These are phyloP conservation scores for Mortierella claussenii DNA, from an alignment of 192 early-diverging fungal species.

Conservation along the genomic window DNA sequence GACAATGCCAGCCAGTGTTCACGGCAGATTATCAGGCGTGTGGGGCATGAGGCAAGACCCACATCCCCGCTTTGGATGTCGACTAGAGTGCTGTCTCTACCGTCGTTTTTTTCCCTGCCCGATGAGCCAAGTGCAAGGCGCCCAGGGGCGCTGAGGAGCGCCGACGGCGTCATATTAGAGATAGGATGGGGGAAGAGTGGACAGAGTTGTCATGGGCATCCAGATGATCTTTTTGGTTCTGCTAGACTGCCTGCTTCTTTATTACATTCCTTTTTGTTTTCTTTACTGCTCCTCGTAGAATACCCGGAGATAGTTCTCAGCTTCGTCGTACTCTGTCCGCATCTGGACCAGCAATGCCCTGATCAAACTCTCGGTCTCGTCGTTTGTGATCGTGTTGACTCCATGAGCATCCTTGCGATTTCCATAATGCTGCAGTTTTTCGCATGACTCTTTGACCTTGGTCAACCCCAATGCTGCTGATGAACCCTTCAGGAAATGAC, in stretches of 20 bases:
- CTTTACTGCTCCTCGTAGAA: slow-evolving; percentile 71
- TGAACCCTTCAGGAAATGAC: slow-evolving; percentile 94
- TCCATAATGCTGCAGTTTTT: slow-evolving; percentile 89
- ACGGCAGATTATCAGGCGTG: too few relatives aligned
- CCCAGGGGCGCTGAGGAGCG: too few relatives aligned
- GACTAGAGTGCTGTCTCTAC: too few relatives aligned
- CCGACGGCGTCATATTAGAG: too few relatives aligned
- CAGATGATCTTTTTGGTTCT: too few relatives aligned
- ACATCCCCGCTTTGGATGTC: too few relatives aligned
- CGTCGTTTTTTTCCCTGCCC: too few relatives aligned
- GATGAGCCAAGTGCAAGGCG: too few relatives aligned
- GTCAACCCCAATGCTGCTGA: slow-evolving; percentile 88
- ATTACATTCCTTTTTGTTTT: background rate
- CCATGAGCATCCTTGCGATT: slow-evolving; percentile 72
- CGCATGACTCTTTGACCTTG: slow-evolving; percentile 86
- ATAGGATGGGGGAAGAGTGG: too few relatives aligned
- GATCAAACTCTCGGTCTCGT: slow-evolving; percentile 72
- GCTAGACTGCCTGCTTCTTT: slow-evolving; percentile 9
- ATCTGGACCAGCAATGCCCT: slow-evolving; percentile 64
- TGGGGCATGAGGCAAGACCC: too few relatives aligned
- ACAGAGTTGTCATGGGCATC: too few relatives aligned
- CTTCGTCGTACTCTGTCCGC: slow-evolving; percentile 78
- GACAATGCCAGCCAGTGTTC: too few relatives aligned
- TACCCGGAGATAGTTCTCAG: slow-evolving; percentile 75
- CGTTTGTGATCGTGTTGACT: slow-evolving; percentile 61